Evolutionary conservation across 2,329 filamentous ascomycete species (phyloP), one percentile per base, ranked within the genome.

Genomic region (Sporothrix pallida): DNA sequence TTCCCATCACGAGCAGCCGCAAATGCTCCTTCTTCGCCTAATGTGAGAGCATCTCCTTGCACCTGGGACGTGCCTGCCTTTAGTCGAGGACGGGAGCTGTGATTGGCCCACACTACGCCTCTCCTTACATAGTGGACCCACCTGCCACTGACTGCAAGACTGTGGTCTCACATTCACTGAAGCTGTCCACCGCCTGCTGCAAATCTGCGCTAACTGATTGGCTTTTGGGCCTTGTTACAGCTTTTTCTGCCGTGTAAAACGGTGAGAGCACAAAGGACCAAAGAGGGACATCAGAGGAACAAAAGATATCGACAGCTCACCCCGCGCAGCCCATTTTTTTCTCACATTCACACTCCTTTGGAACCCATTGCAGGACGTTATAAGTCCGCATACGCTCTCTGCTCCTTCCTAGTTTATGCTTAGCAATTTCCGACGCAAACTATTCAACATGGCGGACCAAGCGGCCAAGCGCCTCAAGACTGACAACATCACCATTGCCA

Each of bases 381-480:
- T 9, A 9, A 48, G 37, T 44, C 15, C 26, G 15, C 6, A 20
- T 12, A 8, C 12, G 2, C 3, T 20, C 17, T 12, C 3, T 15
- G 31, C 31, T 7, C 31, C 31, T 12, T n/a, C 17, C 17, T 12
- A 20, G 67, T 52, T 23, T 15, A 87, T 86, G 83, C 80, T 88
- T 67, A 9, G 8, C 9, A 37, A 71, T 7, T 17, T 42, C 44
- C 44, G 69, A 74, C 83, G 83, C 70, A 81, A 77, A 72, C 75
- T 84, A 20, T 4, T 75, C 76, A 83, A 77, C 79, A 92, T 92
- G 90, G 86, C 74, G 13, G 75, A 91, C 79, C 89, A 93, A 86
- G 88, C 91, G 79, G 84, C 91, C 76, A 98, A 98, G 85, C 92
- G 93, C 82, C 84, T 97, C 82, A 97, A 97, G 88, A 93, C 91